Conservation (phyloP, 495 filamentous ascomycete genomes). For the Podospora pseudopauciseta region DNA sequence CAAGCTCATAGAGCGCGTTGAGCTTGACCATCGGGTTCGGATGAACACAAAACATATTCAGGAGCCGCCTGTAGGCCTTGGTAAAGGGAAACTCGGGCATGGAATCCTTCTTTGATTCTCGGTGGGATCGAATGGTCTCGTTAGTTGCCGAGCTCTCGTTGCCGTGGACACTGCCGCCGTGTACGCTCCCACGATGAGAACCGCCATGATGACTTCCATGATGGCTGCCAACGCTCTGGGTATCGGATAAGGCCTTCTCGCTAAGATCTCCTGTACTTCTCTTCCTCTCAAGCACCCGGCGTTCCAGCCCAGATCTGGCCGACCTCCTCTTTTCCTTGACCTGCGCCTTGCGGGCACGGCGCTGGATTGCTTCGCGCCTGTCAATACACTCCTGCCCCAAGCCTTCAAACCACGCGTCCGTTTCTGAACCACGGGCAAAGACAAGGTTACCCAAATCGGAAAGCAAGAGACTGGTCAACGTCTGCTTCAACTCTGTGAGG, state of each 20-base stretch:
- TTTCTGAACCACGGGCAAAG: conserved; percentile 84
- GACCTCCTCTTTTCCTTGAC: conserved; percentile 48
- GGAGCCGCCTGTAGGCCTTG: conserved; percentile 70
- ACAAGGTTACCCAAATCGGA: conserved; percentile 86
- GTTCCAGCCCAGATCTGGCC: conserved; percentile 36
- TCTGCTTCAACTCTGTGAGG: conserved; percentile 71
- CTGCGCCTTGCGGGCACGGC: conserved; percentile 37
- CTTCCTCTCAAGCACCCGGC: conserved; percentile 57
- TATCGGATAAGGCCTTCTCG: conserved; percentile 31
- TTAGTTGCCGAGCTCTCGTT: conserved; percentile 42
- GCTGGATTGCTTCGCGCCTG: conserved; percentile 62
- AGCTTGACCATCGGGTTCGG: conserved; percentile 86
- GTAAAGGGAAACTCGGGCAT: conserved; percentile 64
- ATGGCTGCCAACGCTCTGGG: conserved; percentile 31
- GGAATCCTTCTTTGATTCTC: conserved; percentile 37
- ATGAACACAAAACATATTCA: conserved; percentile 85
- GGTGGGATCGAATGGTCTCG: conserved; percentile 37
- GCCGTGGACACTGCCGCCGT: conserved; percentile 32
- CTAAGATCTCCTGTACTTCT: conserved; percentile 50
- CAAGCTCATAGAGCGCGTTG: conserved; percentile 75
- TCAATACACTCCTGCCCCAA: conserved; percentile 76
- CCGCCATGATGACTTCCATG: conserved; percentile 20
- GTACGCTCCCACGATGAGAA: conserved; percentile 26
- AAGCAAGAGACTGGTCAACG: conserved; percentile 75
- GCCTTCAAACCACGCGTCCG: conserved; percentile 82